Evolutionary conservation across 441 rosid genomes (phyloP).

Genomic region (Brassica balearica): DNA sequence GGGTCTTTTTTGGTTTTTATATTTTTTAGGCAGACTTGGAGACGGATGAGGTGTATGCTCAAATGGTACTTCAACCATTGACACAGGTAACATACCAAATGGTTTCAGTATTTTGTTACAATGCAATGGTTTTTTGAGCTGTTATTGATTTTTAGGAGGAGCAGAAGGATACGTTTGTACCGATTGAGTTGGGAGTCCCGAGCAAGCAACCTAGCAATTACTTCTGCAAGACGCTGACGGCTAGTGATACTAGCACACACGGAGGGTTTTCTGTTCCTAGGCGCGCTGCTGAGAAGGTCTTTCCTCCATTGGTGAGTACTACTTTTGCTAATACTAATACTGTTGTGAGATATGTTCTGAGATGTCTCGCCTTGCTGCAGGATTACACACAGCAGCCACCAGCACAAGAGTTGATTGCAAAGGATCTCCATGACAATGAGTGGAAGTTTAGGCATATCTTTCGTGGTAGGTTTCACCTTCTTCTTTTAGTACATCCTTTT

Average conservation of each 20-base stretch:
- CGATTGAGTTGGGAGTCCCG: slow-evolving; percentile 65
- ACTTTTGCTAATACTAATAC: background rate
- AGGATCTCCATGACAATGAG: slow-evolving; percentile 75
- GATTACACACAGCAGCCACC: slow-evolving; percentile 59
- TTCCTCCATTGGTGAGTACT: slow-evolving; percentile 64
- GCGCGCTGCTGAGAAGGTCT: slow-evolving; percentile 82
- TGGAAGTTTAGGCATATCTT: slow-evolving; percentile 82
- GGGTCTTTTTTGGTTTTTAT: slow-evolving; percentile 12
- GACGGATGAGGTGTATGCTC: slow-evolving; percentile 76
- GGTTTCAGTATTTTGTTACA: background rate
- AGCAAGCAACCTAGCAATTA: slow-evolving; percentile 80
- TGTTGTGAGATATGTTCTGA: slow-evolving; percentile 11
- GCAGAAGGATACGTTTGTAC: slow-evolving; percentile 69
- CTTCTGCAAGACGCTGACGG: slow-evolving; percentile 79
- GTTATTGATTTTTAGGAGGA: slow-evolving; percentile 54
- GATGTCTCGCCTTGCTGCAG: slow-evolving; percentile 29
- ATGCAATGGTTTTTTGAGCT: background rate
- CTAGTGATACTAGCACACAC: slow-evolving; percentile 85
- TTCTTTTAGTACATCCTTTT: background rate
- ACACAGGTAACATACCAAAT: slow-evolving; percentile 53
- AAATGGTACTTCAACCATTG: slow-evolving; percentile 83
- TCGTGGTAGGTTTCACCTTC: slow-evolving; percentile 52
- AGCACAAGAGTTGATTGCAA: slow-evolving; percentile 66
- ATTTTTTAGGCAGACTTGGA: slow-evolving; percentile 64
- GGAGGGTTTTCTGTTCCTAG: slow-evolving; percentile 90